Evolutionary conservation across 139 green algal genomes (phyloP).

Genomic region (Deuterostichococcus epilithicus): DNA sequence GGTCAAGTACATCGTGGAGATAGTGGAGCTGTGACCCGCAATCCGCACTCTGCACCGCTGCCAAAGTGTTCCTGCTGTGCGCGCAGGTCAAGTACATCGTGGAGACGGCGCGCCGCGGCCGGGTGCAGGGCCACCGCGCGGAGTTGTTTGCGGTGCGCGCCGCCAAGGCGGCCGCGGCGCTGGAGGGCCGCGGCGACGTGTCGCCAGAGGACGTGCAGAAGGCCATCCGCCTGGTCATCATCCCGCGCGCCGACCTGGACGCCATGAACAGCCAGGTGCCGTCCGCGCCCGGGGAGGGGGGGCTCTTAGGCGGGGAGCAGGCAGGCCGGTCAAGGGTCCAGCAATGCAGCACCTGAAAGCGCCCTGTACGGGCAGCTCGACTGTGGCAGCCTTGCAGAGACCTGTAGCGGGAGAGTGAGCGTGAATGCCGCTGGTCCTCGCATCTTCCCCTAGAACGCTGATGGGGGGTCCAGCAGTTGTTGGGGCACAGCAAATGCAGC

Average conservation of each 20-base stretch:
- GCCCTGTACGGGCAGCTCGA: no score
- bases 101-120: conserved; percentile 81
- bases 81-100: conserved; percentile 85
- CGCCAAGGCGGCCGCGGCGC: conserved; percentile 78
- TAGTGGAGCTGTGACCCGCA: no score
- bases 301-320: background rate
- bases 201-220: conserved; percentile 89
- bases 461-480: no score
- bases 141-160: conserved; percentile 92
- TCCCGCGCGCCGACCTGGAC: conserved; percentile 69
- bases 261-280: conserved; percentile 26
- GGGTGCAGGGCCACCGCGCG: conserved; percentile 87
- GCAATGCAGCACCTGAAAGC: background rate
- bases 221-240: conserved; percentile 95
- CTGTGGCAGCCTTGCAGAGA: no score
- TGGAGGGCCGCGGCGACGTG: conserved; percentile 82
- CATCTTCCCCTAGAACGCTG: no score
- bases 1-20: background rate
- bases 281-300: background rate
- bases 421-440: no score
- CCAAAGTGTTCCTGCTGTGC: no score
- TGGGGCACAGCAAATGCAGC: no score
- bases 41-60: no score
- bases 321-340: background rate
- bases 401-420: no score